Percentiles rank a stretch among this genome's conserved stretches.
Conservation (phyloP, 179 eudicot genomes). For the Carnegiea gigantea region DNA sequence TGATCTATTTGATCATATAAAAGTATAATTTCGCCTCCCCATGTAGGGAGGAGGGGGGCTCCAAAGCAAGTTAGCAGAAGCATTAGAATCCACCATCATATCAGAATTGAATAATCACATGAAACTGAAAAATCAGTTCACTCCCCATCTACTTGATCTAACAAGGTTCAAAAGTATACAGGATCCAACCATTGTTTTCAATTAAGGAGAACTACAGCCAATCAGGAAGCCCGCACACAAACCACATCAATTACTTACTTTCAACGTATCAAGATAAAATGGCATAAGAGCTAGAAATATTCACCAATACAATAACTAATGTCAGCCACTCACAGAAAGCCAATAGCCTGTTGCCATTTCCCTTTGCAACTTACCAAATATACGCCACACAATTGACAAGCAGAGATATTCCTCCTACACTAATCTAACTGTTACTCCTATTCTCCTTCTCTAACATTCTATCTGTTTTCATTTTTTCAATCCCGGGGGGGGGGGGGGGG, state of each 20-base stretch:
- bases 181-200: neutral
- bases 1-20: neutral
- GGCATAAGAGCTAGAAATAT: neutral
- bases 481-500: too few relatives aligned
- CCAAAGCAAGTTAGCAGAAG: neutral
- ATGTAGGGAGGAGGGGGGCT: neutral
- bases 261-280: neutral
- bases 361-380: neutral
- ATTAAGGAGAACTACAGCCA: neutral
- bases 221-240: neutral
- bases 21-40: neutral
- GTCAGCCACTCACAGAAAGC: neutral
- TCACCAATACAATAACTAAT: conserved; percentile 2
- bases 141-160: neutral
- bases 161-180: neutral
- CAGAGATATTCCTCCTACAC: neutral
- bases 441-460: too few relatives aligned
- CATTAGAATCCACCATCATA: neutral
- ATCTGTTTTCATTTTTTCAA: too few relatives aligned
- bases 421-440: neutral
- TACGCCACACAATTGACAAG: neutral
- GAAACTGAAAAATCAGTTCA: neutral
- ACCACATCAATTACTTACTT: neutral
- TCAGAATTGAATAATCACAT: too few relatives aligned
- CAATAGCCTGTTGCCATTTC: neutral